phyloP scores from a whole-genome alignment of 441 rosid species.

The Pelargonium exstipulatum region DNA sequence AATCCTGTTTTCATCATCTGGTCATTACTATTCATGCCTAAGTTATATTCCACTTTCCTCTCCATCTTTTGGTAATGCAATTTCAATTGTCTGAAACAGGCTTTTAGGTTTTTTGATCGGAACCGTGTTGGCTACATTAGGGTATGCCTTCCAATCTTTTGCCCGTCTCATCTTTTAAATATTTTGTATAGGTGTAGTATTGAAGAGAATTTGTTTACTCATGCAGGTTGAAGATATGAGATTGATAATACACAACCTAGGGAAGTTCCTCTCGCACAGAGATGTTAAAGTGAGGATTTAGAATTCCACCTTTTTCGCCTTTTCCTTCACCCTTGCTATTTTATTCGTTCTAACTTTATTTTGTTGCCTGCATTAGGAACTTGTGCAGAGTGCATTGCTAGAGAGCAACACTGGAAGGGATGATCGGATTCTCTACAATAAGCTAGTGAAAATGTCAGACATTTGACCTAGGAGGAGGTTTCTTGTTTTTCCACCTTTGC shows the following conservation, averaged over 20 bases:
- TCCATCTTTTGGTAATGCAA: constrained; percentile 1
- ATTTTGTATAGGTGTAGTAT: neutral
- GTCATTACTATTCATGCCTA: neutral
- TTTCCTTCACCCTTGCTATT: neutral
- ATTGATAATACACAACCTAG: constrained; percentile 74
- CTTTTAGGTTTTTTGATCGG: constrained; percentile 92
- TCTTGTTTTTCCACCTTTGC: neutral
- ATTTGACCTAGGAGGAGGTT: constrained; percentile 23
- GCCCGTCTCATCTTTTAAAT: neutral
- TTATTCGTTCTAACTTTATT: neutral
- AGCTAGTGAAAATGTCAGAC: constrained; percentile 56
- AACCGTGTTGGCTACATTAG: constrained; percentile 76
- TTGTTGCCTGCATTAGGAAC: constrained; percentile 48
- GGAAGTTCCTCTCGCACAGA: constrained; percentile 72
- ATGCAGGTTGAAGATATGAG: constrained; percentile 94
- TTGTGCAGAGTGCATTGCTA: constrained; percentile 79
- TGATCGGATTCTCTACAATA: constrained; percentile 72
- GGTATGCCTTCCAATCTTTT: constrained; percentile 35
- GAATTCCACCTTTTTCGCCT: neutral
- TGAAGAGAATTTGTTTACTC: constrained; percentile 1
- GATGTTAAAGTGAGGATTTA: constrained; percentile 70
- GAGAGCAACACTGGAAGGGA: constrained; percentile 97
- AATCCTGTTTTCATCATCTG: too few species aligned
- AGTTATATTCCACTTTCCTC: neutral
- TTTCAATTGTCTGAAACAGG: constrained; percentile 38